Conservation (phyloP, 2,329 filamentous ascomycete genomes). For the Pseudocercospora vitis region DNA sequence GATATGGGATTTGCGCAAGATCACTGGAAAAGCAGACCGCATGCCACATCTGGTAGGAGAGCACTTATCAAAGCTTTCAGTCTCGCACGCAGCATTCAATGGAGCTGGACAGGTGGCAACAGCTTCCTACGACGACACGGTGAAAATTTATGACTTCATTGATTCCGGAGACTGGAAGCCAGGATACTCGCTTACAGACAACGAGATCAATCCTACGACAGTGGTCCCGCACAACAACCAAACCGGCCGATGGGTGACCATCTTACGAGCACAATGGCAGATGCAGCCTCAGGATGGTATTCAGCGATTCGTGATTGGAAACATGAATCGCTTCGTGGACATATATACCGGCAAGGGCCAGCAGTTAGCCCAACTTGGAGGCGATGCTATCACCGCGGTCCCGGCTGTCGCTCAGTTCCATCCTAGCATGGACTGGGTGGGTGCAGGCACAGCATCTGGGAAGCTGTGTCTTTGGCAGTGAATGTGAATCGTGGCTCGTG, state of each 20-base stretch:
- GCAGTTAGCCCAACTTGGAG: constrained; percentile 83
- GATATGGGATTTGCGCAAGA: constrained; percentile 87
- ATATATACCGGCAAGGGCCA: constrained; percentile 79
- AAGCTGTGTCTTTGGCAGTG: constrained; percentile 80
- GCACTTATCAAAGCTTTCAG: constrained; percentile 78
- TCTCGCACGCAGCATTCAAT: constrained; percentile 92
- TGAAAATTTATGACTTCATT: constrained; percentile 85
- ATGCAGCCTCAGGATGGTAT: constrained; percentile 71
- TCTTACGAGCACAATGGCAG: constrained; percentile 87
- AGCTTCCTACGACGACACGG: constrained; percentile 88
- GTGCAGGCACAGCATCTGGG: constrained; percentile 84
- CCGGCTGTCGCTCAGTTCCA: constrained; percentile 92
- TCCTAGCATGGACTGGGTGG: constrained; percentile 84
- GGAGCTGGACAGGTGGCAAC: constrained; percentile 82
- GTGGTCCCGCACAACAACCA: constrained; percentile 88
- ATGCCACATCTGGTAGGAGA: constrained; percentile 73
- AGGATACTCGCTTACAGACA: constrained; percentile 51
- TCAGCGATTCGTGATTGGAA: constrained; percentile 87
- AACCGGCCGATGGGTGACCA: constrained; percentile 91
- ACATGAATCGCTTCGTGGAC: constrained; percentile 89
- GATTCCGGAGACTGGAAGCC: constrained; percentile 48
- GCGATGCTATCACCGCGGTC: constrained; percentile 89
- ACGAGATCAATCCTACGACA: constrained; percentile 67
- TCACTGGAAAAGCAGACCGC: constrained; percentile 58
- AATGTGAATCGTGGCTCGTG: constrained; percentile 59